phyloP scores from a whole-genome alignment of 2,329 filamentous ascomycete genomes.

The Ustulina deusta region DNA sequence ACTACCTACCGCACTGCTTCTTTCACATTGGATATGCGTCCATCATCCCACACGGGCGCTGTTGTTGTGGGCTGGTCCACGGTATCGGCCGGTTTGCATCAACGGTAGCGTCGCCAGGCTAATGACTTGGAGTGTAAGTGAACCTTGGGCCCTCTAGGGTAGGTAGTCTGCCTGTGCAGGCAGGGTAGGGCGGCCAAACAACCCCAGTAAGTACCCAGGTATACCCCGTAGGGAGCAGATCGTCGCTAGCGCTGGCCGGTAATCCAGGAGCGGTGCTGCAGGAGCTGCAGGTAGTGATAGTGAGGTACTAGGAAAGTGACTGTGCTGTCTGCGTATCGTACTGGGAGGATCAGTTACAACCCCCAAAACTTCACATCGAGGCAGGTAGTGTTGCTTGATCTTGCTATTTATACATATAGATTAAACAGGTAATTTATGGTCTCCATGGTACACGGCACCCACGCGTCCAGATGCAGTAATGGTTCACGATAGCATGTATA shows the following conservation, averaged over 20 bases:
- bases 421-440: background rate
- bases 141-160: conserved; percentile 9
- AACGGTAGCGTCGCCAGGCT: conserved; percentile 26
- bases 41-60: conserved; percentile 26
- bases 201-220: conserved; percentile 2
- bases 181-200: conserved; percentile 7
- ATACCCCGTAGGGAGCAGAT: conserved; percentile 2
- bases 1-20: conserved; percentile 1
- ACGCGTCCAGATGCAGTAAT: conserved; percentile 8
- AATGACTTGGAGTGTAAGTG: conserved; percentile 31
- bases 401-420: conserved; percentile 21
- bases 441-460: conserved; percentile 14
- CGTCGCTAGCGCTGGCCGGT: background rate
- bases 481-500: conserved; percentile 15
- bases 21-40: conserved; percentile 32
- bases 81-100: conserved; percentile 34
- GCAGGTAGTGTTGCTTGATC: conserved; percentile 7
- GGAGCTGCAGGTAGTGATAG: conserved; percentile 6
- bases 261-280: no score
- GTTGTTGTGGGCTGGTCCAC: conserved; percentile 31
- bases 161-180: no score
- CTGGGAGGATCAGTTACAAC: background rate
- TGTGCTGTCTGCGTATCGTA: background rate
- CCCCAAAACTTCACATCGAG: background rate
- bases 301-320: background rate